phyloP scores from a whole-genome alignment of 2,329 filamentous ascomycete species.

The Trichothecium sympodiale region DNA sequence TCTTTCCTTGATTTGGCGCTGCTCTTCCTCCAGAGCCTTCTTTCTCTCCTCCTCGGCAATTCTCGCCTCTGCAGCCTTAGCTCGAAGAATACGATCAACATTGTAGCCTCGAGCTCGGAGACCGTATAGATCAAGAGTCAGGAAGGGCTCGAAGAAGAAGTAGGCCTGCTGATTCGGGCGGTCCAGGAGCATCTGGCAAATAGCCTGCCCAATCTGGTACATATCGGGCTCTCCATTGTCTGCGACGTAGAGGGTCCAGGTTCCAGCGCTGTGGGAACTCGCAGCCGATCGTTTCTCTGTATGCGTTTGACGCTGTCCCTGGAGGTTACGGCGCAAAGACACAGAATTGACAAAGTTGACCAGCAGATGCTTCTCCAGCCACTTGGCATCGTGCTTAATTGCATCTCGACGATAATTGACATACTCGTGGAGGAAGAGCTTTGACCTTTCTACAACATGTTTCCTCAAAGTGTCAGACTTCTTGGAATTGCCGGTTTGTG shows the following conservation, averaged over 20 bases:
- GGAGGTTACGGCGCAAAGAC: constrained; percentile 64
- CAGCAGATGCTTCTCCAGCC: constrained; percentile 76
- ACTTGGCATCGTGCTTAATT: constrained; percentile 80
- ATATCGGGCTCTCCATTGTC: constrained; percentile 60
- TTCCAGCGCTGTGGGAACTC: constrained; percentile 38
- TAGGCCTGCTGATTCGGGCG: constrained; percentile 82
- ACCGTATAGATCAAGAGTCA: constrained; percentile 74
- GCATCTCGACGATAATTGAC: constrained; percentile 58
- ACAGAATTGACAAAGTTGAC: constrained; percentile 73
- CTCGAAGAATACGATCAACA: constrained; percentile 83
- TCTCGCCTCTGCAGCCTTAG: constrained; percentile 76
- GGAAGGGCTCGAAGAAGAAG: constrained; percentile 80
- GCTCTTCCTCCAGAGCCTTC: constrained; percentile 62
- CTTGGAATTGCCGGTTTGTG: constrained; percentile 53
- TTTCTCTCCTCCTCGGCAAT: constrained; percentile 76
- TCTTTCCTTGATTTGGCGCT: constrained; percentile 50
- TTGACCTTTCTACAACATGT: constrained; percentile 76
- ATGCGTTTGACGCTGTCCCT: constrained; percentile 57
- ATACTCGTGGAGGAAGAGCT: constrained; percentile 77
- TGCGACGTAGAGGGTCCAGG: constrained; percentile 66
- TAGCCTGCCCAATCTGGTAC: constrained; percentile 83
- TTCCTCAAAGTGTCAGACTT: constrained; percentile 61
- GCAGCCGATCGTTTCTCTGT: constrained; percentile 68
- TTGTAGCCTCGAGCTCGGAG: constrained; percentile 87
- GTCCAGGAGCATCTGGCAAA: constrained; percentile 70